Base-by-base conservation (phyloP, 805 yeast species). In the Candida golubevii region DNA sequence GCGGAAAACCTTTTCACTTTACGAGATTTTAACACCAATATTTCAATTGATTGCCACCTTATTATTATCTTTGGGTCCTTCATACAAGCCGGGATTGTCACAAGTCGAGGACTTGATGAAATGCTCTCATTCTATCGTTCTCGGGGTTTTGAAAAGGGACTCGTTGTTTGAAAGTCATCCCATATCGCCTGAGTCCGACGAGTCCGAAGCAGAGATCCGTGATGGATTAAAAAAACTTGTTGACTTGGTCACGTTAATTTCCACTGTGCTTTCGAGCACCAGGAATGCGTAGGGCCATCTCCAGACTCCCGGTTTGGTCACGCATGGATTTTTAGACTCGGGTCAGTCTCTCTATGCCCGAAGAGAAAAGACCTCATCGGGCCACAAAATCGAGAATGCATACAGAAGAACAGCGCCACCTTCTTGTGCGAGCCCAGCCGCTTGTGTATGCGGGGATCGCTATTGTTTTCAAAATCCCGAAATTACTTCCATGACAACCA, bases 11-110 rank as follows among this genome's bases (percentile, higher is more conserved):
- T 60, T 84, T 4, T 80, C 89, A 0, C 69, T 79, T 40, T 82
- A 79, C 58, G 95, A 86, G 47, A 65, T 86, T 14, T 69, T 86
- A 34, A 74, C 83, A 30, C 93, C 95, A 0, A 69, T 83, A 2
- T 84, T 88, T 60, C 95, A 86, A 55, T 65, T 88, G 38, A 69
- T 88, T 3, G 63, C 80, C 8, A 80, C 95, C 0, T 67, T 85
- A 7, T 65, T 85, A 4, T 66, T 89, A 8, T 79, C 95, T 2
- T 77, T 86, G 71, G 96, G 96, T 0, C 82, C 90, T 5, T 80
- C 82, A 35, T 87, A 87, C 61, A 74, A 71, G 46, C 71, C 77
- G 0, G 80, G 85, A 12, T 69, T 81, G 8, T 57, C 62, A 7
- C 80, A 77, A 51, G 83, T 81, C 0, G 71, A 68, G 41, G 69